Base-by-base conservation (phyloP, 805 yeast species). In the Yamadazyma philogaea region DNA sequence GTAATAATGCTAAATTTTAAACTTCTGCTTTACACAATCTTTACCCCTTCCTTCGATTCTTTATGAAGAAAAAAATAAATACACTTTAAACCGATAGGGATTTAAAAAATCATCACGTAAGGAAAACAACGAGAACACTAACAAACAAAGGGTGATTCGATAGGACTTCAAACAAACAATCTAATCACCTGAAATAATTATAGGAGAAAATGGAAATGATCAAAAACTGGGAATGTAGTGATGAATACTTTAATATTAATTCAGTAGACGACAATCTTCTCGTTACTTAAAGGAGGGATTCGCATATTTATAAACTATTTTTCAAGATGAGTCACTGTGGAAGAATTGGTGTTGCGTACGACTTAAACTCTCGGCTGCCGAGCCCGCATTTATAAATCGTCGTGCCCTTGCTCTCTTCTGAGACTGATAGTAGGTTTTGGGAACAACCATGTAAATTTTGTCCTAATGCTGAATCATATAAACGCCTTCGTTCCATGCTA, bases 261-360 rank as follows among this genome's bases (percentile, higher is more conserved):
- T 34, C 37, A 34, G 37, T 34, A 22, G 37, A 34, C 12, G 37
- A 34, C 22, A 19, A 17, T 17, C 35, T 17, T 20, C 20, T 16
- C 35, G 18, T 20, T 17, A 34, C n/a, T 34, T 21, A 5, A 22
- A 10, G 18, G 19, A n/a, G 30, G 37, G 37, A 22, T 34, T 21
- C 37, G 37, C 32, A 26, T 17, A 17, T 36, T 36, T 36, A 36
- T 36, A 36, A 12, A 37, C n/a, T 36, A 27, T 37, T 37, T 37
- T 27, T 36, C 14, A n/a, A 7, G 40, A 37, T 37, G 40, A 37
- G 40, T 37, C 40, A 37, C 40, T 37, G 22, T n/a, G 28, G 21
- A 26, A 22, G 7, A n/a, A 7, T 24, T 5, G 17, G 18, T 7
- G 37, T n/a, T 10, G 37, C 16, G 30, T 19, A 22, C 37, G 37